phyloP scores from a whole-genome alignment of 139 green algal species.

The Coelastrella sp. region DNA sequence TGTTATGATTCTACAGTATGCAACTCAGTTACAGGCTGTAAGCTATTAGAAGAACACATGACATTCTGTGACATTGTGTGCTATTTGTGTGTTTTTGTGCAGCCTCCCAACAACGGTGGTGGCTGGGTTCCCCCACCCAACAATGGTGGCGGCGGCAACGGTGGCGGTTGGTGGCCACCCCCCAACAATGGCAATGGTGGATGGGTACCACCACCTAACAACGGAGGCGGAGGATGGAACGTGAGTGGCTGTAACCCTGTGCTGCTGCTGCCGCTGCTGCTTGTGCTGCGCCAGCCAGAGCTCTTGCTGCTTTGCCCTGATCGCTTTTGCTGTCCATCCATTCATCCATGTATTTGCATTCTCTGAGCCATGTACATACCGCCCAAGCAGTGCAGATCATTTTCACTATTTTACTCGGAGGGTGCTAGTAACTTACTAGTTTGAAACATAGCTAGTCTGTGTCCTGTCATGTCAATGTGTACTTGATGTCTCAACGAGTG shows the following conservation, averaged over 20 bases:
- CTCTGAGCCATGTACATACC: background rate
- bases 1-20: too few species aligned
- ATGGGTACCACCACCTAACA: background rate
- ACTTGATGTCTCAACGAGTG: background rate
- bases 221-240: background rate
- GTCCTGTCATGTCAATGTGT: too few species aligned
- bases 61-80: too few species aligned
- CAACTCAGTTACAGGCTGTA: too few species aligned
- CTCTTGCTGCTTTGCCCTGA: background rate
- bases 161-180: background rate
- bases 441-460: too few species aligned
- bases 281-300: background rate
- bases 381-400: background rate
- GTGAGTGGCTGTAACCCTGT: background rate
- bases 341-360: background rate
- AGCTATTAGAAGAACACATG: too few species aligned
- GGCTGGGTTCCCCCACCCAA: background rate
- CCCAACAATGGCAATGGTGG: background rate
- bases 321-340: background rate
- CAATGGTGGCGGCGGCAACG: background rate
- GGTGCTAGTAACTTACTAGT: too few species aligned
- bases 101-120: background rate
- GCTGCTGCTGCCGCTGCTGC: background rate
- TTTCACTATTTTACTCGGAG: too few species aligned
- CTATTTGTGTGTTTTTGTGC: too few species aligned